These are phyloP conservation scores for Umbilicus rupestris DNA, from an alignment of 164 flowering plant genomes.

Conservation along the genomic window DNA sequence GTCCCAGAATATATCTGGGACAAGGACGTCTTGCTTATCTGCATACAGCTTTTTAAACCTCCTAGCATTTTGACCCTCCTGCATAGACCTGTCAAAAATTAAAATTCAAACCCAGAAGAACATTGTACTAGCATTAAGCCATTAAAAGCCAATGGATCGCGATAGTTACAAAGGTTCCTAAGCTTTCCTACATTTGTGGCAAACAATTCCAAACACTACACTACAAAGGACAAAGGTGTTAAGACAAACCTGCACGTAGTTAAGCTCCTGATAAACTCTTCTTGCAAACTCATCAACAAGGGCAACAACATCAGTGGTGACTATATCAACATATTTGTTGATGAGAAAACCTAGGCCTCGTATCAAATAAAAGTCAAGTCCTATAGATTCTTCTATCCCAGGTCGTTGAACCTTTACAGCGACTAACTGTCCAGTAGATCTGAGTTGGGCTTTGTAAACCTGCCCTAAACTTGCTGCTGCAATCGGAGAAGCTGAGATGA, in stretches of 20 bases:
- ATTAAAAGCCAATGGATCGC: background rate
- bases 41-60: constrained; percentile 91
- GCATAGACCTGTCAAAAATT: constrained; percentile 60
- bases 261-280: constrained; percentile 94
- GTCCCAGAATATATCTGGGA: constrained; percentile 95
- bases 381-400: constrained; percentile 84
- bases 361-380: constrained; percentile 80
- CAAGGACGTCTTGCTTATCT: constrained; percentile 78
- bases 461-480: constrained; percentile 99
- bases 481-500: constrained; percentile 77
- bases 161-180: background rate
- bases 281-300: constrained; percentile 92
- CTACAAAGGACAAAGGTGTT: background rate
- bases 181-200: background rate
- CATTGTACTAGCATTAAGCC: constrained; percentile 9
- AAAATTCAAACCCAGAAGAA: constrained; percentile 33
- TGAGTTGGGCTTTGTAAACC: constrained; percentile 89
- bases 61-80: constrained; percentile 96
- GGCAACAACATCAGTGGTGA: constrained; percentile 83
- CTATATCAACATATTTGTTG: constrained; percentile 69
- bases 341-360: constrained; percentile 70
- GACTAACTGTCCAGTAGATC: constrained; percentile 63
- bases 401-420: constrained; percentile 98
- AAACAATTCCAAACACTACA: background rate
- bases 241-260: constrained; percentile 82